A percentile compares a stretch with the other conserved stretches of the same genome.
Evolutionary conservation across 2,329 filamentous ascomycete species (phyloP).

Genomic region (Sporothrix dimorphospora): DNA sequence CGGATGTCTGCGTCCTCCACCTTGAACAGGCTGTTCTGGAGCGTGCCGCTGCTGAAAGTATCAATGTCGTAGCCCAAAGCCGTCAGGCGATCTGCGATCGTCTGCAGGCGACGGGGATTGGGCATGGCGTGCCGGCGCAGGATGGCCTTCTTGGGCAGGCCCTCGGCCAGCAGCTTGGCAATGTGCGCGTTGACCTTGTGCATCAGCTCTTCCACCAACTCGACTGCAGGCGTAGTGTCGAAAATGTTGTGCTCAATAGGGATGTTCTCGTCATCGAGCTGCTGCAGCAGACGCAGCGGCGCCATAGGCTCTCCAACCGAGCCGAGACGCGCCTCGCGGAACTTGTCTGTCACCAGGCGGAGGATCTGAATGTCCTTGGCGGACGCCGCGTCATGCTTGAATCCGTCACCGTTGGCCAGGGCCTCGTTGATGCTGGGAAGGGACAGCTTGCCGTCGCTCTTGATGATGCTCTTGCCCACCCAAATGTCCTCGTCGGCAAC

Average conservation of each 20-base stretch:
- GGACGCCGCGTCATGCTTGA: slow-evolving; percentile 66
- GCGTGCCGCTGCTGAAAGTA: slow-evolving; percentile 80
- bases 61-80: slow-evolving; percentile 90
- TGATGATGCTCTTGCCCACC: slow-evolving; percentile 92
- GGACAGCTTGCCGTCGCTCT: slow-evolving; percentile 82
- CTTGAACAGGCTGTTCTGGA: slow-evolving; percentile 95
- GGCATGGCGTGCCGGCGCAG: slow-evolving; percentile 84
- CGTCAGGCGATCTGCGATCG: slow-evolving; percentile 90
- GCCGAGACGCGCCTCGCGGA: slow-evolving; percentile 84
- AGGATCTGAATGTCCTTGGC: slow-evolving; percentile 80
- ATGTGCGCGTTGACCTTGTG: slow-evolving; percentile 91
- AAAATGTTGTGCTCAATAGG: slow-evolving; percentile 97
- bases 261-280: slow-evolving; percentile 96
- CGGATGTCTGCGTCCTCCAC: slow-evolving; percentile 86
- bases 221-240: slow-evolving; percentile 83
- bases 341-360: slow-evolving; percentile 81
- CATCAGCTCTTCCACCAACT: slow-evolving; percentile 92
- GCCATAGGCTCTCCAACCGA: slow-evolving; percentile 79
- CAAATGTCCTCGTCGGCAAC: slow-evolving; percentile 86
- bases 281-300: slow-evolving; percentile 84
- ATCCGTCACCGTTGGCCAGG: slow-evolving; percentile 64
- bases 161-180: slow-evolving; percentile 77
- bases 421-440: slow-evolving; percentile 86
- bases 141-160: slow-evolving; percentile 87
- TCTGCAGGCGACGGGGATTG: slow-evolving; percentile 84